Evolutionary conservation across 371 early-diverging fungal species (phyloP).

Genomic region (Mucor saturninus): DNA sequence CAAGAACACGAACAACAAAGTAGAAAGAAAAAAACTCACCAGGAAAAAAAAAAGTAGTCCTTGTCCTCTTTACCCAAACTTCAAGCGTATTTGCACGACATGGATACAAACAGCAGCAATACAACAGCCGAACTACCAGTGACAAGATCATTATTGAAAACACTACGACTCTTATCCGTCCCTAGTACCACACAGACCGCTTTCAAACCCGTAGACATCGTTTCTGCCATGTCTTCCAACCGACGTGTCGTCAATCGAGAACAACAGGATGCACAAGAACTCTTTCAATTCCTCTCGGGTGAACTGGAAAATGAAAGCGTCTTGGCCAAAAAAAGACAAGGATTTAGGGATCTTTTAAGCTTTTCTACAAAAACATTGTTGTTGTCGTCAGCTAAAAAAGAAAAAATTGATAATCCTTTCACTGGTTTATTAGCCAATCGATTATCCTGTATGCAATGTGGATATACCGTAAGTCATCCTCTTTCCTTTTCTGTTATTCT

Average conservation of each 20-base stretch:
- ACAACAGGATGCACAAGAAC: conserved; percentile 94
- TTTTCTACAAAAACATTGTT: neutral
- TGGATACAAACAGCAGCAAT: conserved; percentile 5
- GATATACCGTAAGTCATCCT: conserved; percentile 59
- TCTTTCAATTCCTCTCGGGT: conserved; percentile 80
- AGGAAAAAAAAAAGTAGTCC: conserved; percentile 26
- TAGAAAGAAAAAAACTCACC: no score
- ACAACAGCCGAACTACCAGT: conserved; percentile 30
- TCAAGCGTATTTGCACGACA: conserved; percentile 37
- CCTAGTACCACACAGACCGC: conserved; percentile 26
- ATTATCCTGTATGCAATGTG: conserved; percentile 77
- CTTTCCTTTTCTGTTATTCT: no score
- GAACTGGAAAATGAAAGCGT: conserved; percentile 71
- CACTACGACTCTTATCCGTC: conserved; percentile 32
- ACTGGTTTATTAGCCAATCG: conserved; percentile 73
- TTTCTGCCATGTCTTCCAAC: conserved; percentile 25
- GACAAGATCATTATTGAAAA: conserved; percentile 39
- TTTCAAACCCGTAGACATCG: conserved; percentile 43
- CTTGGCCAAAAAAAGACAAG: conserved; percentile 12
- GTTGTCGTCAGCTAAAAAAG: neutral
- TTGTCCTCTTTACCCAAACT: conserved; percentile 49
- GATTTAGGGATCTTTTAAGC: conserved; percentile 19
- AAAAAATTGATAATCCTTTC: conserved; percentile 60
- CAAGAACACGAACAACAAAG: neutral
- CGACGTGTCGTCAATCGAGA: conserved; percentile 62